Conservation (phyloP, 768 basidiomycete species). For the Termitomyces heimii region DNA sequence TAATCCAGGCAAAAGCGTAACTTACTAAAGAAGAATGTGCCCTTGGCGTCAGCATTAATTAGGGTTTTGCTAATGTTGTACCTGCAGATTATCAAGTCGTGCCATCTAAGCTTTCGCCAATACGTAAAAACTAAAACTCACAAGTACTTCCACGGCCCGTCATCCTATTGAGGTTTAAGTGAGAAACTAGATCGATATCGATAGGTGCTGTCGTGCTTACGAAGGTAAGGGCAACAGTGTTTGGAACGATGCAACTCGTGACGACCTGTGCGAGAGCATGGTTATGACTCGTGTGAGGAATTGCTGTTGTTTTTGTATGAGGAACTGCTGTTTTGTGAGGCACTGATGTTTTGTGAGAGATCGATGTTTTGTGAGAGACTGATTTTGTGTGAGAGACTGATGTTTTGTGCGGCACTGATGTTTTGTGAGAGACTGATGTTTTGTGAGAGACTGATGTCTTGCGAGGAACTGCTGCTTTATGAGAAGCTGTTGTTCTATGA, state of each 20-base stretch:
- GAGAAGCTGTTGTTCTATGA: no score
- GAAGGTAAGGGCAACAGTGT: conserved; percentile 29
- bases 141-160: conserved; percentile 14
- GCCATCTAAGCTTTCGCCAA: neutral
- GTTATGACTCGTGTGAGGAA: neutral
- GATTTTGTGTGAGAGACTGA: no score
- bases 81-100: conserved; percentile 2
- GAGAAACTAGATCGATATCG: neutral
- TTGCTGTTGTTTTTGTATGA: no score
- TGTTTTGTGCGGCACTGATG: neutral
- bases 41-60: conserved; percentile 25
- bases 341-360: neutral
- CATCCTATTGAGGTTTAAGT: conserved; percentile 13
- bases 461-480: neutral
- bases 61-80: conserved; percentile 22
- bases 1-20: neutral
- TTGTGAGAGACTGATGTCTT: no score
- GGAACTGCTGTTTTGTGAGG: no score
- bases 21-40: conserved; percentile 28
- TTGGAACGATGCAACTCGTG: conserved; percentile 24
- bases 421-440: neutral
- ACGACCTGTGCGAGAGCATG: conserved; percentile 21
- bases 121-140: neutral
- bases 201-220: conserved; percentile 13
- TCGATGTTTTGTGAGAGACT: neutral